Evolutionary conservation across 768 basidiomycete species (phyloP), one percentile per base, ranked within the genome.

Genomic region (Phanerochaete sordida): DNA sequence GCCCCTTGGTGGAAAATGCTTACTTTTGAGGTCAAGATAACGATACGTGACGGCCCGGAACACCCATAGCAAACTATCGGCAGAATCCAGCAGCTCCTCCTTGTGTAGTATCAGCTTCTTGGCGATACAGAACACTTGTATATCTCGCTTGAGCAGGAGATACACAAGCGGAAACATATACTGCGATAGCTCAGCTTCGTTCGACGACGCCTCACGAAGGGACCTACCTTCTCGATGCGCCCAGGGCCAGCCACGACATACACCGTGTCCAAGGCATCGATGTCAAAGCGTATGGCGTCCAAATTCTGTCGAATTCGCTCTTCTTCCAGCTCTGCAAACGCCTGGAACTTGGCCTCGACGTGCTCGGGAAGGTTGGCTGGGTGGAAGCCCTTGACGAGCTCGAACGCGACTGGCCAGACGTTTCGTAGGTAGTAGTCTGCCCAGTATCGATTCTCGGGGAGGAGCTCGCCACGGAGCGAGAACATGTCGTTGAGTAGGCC

Each of bases 131-230:
- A 78, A 64, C 26, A 74, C 70, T 43, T 72, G 65, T 28, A 74
- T 64, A 64, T 77, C 73, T 30, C 73, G 68, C 45, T 69, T 64
- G 24, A 76, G 60, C 0, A 76, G 64, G 0, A 78, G 67, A 55
- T 72, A 73, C 1, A 77, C 56, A n/a, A 77, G 62, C 0, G 76
- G 74, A 2, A 75, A 66, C 9, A 76, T 45, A 55, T 71, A 72
- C 75, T 77, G 46, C 19, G 5, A 19, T 4, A 11, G 19, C 4
- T 43, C 19, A 19, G 39, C 19, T 19, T 43, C 11, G 39, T 43
- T 4, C 4, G 19, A 43, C 8, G 4, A 16, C 1, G 23, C 8
- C 2, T 6, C 1, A 12, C 15, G 24, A 26, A 59, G 33, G 16
- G 23, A 39, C 59, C 21, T 37, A 72, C 73, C 65, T 66, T 68